Conservation (phyloP, 257 asterid genomes). For the Solanum ossicruentum region DNA sequence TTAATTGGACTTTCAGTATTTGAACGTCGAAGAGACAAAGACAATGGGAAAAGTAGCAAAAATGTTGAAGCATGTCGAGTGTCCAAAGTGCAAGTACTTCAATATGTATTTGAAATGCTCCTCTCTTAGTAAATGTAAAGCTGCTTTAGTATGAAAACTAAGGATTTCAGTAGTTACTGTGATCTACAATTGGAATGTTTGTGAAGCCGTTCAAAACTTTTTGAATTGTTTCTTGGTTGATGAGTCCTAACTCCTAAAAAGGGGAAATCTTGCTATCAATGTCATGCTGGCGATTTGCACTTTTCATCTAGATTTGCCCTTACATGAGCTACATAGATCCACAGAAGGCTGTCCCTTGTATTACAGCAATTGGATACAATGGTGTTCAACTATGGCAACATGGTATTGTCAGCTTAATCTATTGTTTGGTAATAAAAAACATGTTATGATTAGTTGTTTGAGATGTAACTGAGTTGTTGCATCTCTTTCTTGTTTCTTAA, state of each 20-base stretch:
- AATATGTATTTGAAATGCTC: background rate
- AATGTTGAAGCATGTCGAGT: background rate
- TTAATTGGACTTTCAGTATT: background rate
- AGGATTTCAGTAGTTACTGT: background rate
- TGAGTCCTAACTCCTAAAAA: background rate
- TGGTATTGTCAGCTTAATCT: constrained; percentile 26
- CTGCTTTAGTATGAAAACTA: background rate
- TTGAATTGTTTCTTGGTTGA: background rate
- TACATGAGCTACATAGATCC: constrained; percentile 57
- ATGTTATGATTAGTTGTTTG: constrained; percentile 27
- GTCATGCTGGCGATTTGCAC: background rate
- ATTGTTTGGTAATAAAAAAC: constrained; percentile 2
- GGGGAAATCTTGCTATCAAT: background rate
- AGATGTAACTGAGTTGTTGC: background rate
- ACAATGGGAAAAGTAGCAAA: background rate
- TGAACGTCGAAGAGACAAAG: background rate
- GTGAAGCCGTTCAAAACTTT: background rate
- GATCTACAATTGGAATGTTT: background rate
- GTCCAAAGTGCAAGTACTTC: background rate
- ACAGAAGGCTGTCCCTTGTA: constrained; percentile 62
- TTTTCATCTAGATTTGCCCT: constrained; percentile 15
- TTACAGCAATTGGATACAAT: constrained; percentile 77
- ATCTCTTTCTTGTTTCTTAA: background rate
- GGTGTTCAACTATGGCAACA: constrained; percentile 74
- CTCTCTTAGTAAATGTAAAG: background rate